A percentile compares a stretch with the other conserved stretches of the same genome.
Evolutionary conservation across 2,329 filamentous ascomycete genomes (phyloP).

Genomic region (Cordyceps fumosorosea): DNA sequence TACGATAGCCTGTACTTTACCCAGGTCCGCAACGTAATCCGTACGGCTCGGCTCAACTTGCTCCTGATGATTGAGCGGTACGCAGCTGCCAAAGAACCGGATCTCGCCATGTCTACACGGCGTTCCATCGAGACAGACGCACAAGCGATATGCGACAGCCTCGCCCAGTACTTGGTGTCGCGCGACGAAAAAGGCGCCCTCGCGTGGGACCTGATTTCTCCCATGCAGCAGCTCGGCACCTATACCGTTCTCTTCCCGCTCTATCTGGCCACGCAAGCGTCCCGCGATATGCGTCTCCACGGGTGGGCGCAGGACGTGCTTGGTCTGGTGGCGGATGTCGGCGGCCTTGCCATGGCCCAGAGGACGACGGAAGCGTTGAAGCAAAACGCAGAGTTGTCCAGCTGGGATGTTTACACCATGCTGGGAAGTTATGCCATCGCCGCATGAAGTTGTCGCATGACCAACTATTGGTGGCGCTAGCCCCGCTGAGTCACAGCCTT

Average conservation of each 20-base stretch:
- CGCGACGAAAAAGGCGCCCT: slow-evolving; percentile 9
- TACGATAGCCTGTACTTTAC: slow-evolving; percentile 18
- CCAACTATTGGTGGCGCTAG: neutral
- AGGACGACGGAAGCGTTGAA: slow-evolving; percentile 14
- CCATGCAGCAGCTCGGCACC: slow-evolving; percentile 18
- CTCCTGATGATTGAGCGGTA: slow-evolving; percentile 10
- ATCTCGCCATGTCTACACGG: neutral
- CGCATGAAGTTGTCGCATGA: slow-evolving; percentile 10
- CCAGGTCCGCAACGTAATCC: slow-evolving; percentile 20
- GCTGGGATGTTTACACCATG: slow-evolving; percentile 20
- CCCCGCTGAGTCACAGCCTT: slow-evolving; percentile 3
- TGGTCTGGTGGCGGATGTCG: slow-evolving; percentile 16
- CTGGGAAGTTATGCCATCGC: slow-evolving; percentile 22
- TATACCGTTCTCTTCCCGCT: slow-evolving; percentile 17
- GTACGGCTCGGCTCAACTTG: slow-evolving; percentile 18
- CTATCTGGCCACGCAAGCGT: slow-evolving; percentile 16
- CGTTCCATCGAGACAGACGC: slow-evolving; percentile 5
- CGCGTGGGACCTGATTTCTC: slow-evolving; percentile 14
- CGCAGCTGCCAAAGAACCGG: neutral
- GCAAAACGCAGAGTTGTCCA: neutral
- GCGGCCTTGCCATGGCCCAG: slow-evolving; percentile 14
- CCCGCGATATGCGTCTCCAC: slow-evolving; percentile 1
- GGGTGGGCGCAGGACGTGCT: slow-evolving; percentile 16
- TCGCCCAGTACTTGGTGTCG: slow-evolving; percentile 17
- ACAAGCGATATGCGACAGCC: slow-evolving; percentile 16